Evolutionary conservation across 192 early-diverging fungal species (phyloP).

Genomic region (Pecoramyces ruminantium): DNA sequence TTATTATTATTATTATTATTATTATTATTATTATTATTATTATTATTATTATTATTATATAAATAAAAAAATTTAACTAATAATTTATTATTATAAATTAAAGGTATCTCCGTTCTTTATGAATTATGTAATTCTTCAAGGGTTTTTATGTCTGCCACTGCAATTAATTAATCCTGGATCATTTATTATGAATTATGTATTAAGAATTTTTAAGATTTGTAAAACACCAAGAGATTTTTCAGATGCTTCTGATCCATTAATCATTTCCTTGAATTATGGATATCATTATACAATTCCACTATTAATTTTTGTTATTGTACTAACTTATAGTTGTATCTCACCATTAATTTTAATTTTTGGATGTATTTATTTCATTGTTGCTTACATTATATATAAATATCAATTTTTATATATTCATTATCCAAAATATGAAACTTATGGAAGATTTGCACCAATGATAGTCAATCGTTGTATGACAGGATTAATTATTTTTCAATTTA

Average conservation of each 20-base stretch:
- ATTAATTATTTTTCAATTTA: slow-evolving; percentile 33
- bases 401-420: slow-evolving; percentile 37
- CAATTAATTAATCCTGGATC: slow-evolving; percentile 51
- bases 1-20: too few species aligned
- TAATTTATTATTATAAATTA: too few species aligned
- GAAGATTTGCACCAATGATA: slow-evolving; percentile 28
- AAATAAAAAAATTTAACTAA: too few species aligned
- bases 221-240: slow-evolving; percentile 67
- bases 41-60: too few species aligned
- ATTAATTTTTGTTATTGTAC: slow-evolving; percentile 50
- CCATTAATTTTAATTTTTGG: slow-evolving; percentile 56
- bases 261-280: slow-evolving; percentile 45
- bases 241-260: slow-evolving; percentile 42
- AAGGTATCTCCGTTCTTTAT: slow-evolving; percentile 62
- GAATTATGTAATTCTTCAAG: slow-evolving; percentile 53
- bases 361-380: slow-evolving; percentile 43
- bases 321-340: slow-evolving; percentile 60
- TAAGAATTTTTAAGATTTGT: slow-evolving; percentile 33
- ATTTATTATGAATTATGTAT: slow-evolving; percentile 30
- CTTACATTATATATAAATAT: slow-evolving; percentile 56
- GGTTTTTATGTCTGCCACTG: slow-evolving; percentile 50
- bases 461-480: slow-evolving; percentile 37
- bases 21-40: too few species aligned
- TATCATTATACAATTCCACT: slow-evolving; percentile 51
- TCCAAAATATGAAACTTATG: slow-evolving; percentile 35